phyloP scores from a whole-genome alignment of 176 grass and related monocot genomes.

The Pharus latifolius region DNA sequence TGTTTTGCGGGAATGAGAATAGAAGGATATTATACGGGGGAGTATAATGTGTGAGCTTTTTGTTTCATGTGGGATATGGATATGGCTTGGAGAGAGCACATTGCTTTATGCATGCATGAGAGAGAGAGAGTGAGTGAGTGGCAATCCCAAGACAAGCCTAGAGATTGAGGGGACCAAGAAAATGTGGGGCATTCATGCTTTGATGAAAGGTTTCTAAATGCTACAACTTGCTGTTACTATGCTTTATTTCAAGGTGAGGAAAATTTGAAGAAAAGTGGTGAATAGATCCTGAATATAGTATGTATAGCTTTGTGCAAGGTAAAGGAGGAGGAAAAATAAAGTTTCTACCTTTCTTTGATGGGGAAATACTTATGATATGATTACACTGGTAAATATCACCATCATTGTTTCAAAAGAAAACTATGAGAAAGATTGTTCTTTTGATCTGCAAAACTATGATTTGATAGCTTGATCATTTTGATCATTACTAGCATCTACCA shows the following conservation, averaged over 20 bases:
- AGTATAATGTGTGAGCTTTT: slow-evolving; percentile 23
- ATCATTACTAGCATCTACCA: too few species aligned
- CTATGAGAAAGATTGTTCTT: too few species aligned
- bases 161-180: slow-evolving; percentile 19
- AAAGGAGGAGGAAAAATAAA: too few species aligned
- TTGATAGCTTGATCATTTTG: too few species aligned
- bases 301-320: background rate
- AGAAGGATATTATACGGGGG: slow-evolving; percentile 16
- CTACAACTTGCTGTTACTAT: background rate
- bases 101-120: slow-evolving; percentile 34
- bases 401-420: too few species aligned
- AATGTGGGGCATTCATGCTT: slow-evolving; percentile 11
- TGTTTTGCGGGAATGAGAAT: slow-evolving; percentile 10
- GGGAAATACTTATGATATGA: too few species aligned
- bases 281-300: background rate
- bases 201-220: slow-evolving; percentile 14
- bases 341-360: too few species aligned
- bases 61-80: slow-evolving; percentile 36
- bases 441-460: too few species aligned
- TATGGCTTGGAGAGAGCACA: background rate
- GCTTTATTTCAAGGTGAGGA: background rate
- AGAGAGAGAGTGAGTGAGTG: background rate
- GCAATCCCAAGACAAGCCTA: slow-evolving; percentile 34
- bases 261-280: background rate
- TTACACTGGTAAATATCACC: too few species aligned